Conservation (phyloP, 2,329 filamentous ascomycete species). For the Nannizziopsis barbatae region DNA sequence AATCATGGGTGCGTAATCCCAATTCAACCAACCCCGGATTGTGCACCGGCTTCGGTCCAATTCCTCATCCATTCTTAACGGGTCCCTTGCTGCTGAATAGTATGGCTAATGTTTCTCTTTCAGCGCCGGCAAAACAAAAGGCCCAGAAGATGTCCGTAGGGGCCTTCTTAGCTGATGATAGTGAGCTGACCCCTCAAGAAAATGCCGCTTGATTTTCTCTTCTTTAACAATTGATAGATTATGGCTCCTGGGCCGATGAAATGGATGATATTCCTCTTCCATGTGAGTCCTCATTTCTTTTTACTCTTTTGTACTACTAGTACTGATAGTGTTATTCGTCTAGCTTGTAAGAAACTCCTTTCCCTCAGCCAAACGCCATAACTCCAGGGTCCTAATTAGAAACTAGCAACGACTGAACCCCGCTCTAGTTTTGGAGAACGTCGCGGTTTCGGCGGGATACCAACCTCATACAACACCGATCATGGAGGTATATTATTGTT, state of each 20-base stretch:
- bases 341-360: constrained; percentile 11
- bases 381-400: constrained; percentile 6
- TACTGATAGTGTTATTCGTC: neutral
- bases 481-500: constrained; percentile 25
- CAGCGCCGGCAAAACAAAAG: constrained; percentile 88
- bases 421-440: constrained; percentile 41
- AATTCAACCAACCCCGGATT: neutral
- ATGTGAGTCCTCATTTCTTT: constrained; percentile 44
- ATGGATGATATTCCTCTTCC: constrained; percentile 76
- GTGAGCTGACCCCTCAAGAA: constrained; percentile 45
- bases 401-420: constrained; percentile 29
- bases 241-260: constrained; percentile 96
- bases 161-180: constrained; percentile 85
- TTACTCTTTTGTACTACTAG: neutral
- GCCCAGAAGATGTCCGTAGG: constrained; percentile 94
- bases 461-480: constrained; percentile 27
- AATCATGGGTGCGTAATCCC: constrained; percentile 47
- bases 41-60: neutral
- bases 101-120: constrained; percentile 17
- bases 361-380: constrained; percentile 17
- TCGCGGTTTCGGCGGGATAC: constrained; percentile 37
- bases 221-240: constrained; percentile 38
- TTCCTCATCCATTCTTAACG: neutral
- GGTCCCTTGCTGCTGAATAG: neutral
- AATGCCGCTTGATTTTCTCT: neutral